These are phyloP conservation scores for Stagonosporopsis vannaccii DNA, from an alignment of 2,329 filamentous ascomycete genomes.

Conservation along the genomic window DNA sequence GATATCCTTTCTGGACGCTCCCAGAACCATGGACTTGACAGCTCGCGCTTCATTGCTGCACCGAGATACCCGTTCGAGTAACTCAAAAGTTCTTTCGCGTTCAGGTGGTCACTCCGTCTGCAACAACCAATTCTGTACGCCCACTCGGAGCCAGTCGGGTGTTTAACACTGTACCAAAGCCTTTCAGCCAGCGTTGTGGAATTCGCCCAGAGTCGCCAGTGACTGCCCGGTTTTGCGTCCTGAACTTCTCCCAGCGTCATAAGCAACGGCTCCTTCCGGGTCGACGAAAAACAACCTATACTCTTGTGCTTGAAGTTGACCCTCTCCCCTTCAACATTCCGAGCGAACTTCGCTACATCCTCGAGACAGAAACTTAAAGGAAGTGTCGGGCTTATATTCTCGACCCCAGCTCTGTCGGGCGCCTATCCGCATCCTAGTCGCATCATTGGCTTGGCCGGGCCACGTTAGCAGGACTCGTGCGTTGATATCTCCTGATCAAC, in stretches of 20 bases:
- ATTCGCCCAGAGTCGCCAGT: constrained; percentile 19
- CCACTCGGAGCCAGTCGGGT: constrained; percentile 17
- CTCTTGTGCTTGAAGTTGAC: constrained; percentile 5
- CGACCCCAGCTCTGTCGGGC: constrained; percentile 24
- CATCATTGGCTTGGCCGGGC: constrained; percentile 33
- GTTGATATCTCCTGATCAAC: constrained; percentile 48
- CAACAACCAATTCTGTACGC: constrained; percentile 22
- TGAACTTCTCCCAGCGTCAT: constrained; percentile 30
- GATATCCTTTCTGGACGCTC: constrained; percentile 28
- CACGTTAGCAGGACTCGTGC: constrained; percentile 26
- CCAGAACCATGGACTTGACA: constrained; percentile 18
- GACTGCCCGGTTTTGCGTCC: constrained; percentile 25
- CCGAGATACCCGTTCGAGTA: constrained; percentile 27
- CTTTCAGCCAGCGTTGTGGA: constrained; percentile 10
- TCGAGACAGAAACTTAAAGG: constrained; percentile 18
- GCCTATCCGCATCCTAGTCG: constrained; percentile 32
- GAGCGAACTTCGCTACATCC: constrained; percentile 1
- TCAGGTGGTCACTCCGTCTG: constrained; percentile 21
- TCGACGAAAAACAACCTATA: constrained; percentile 5
- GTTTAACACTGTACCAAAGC: constrained; percentile 9
- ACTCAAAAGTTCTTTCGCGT: constrained; percentile 17
- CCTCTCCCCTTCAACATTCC: neutral
- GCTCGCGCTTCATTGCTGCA: constrained; percentile 23
- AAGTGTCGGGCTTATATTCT: constrained; percentile 36
- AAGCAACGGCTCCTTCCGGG: constrained; percentile 25